Base-by-base conservation (phyloP, 2,329 filamentous ascomycete species). In the Scorias spongiosa region DNA sequence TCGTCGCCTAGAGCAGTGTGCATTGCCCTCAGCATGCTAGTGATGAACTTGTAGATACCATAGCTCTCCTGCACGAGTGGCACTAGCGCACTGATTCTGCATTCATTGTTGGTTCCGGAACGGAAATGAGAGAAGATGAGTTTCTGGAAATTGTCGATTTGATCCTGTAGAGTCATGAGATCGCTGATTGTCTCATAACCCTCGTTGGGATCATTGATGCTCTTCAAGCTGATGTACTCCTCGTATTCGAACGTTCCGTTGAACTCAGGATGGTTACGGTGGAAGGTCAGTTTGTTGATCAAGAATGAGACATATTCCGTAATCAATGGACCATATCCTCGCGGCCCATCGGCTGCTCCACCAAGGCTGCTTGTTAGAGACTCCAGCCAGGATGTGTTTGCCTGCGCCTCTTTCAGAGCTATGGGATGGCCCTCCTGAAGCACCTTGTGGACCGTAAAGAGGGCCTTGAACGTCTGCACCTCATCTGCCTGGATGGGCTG, bases 181-280 rank as follows among this genome's bases (percentile, higher is more conserved):
- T 98, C 91, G 52, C 81, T 84, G 55, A 98, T 96, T 18, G 89
- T 95, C 70, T 98, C 91, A 61, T 82, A 82, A 60, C 91, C 91
- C 68, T 98, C 91, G 59, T 98, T 96, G 3, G 91, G 91, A 63
- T 98, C 91, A 63, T 96, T 95, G 68, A 93, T 96, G 26, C 87
- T 86, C 69, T 94, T 96, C 61, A 98, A 71, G 60, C 87, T 94
- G 62, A 96, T 88, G 63, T 98, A 98, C 63, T 98, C 91, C 68
- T 96, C 89, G 60, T 98, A 98, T 62, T 98, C 91, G 58, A 98
- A 98, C 1, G 89, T 87, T 70, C 89, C 91, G 65, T 98, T 98
- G 71, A 98, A 98, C 63, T 96, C 89, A 14, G 87, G 85, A 61
- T 98, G 91, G 53, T 94, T 84, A 49, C 91, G 80, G 66, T 98